phyloP scores from a whole-genome alignment of 116 monocot species.

The Iris pallida region DNA sequence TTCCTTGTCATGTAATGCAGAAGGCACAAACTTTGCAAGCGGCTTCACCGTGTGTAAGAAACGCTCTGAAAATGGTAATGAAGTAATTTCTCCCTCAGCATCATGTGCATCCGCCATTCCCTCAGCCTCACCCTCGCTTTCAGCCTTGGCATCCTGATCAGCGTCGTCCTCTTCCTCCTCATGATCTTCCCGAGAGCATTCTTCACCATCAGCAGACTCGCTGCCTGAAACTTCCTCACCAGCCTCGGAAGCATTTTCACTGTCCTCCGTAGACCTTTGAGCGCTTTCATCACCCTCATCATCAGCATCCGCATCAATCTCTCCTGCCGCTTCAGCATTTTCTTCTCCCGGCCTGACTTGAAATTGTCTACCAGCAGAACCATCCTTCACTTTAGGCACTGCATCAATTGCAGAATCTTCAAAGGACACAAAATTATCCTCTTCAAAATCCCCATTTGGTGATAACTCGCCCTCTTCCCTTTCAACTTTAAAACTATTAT shows the following conservation, averaged over 20 bases:
- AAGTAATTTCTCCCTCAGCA: slow-evolving; percentile 55
- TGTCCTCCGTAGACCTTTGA: slow-evolving; percentile 86
- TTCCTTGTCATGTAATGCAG: slow-evolving; percentile 46
- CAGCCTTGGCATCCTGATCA: slow-evolving; percentile 70
- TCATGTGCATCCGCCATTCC: slow-evolving; percentile 71
- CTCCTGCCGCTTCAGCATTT: slow-evolving; percentile 42
- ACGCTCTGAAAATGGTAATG: slow-evolving; percentile 63
- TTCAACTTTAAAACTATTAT: slow-evolving; percentile 28
- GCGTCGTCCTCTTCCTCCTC: slow-evolving; percentile 80
- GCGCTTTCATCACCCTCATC: slow-evolving; percentile 94
- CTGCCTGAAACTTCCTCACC: slow-evolving; percentile 91
- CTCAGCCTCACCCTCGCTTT: slow-evolving; percentile 98
- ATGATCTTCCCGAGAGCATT: slow-evolving; percentile 83
- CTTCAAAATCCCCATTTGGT: slow-evolving; percentile 41
- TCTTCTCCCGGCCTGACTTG: slow-evolving; percentile 31
- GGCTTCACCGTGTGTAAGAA: slow-evolving; percentile 66
- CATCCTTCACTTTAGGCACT: slow-evolving; percentile 8
- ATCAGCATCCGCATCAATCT: slow-evolving; percentile 84
- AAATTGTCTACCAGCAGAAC: slow-evolving; percentile 8
- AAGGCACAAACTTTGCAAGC: slow-evolving; percentile 80
- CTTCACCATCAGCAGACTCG: slow-evolving; percentile 85
- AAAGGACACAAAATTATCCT: slow-evolving; percentile 36
- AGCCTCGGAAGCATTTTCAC: slow-evolving; percentile 91
- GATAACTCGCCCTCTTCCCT: slow-evolving; percentile 55
- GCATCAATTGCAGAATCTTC: slow-evolving; percentile 17